phyloP scores from a whole-genome alignment of 106 monocot genomes.

The Cymbidium sinense region DNA sequence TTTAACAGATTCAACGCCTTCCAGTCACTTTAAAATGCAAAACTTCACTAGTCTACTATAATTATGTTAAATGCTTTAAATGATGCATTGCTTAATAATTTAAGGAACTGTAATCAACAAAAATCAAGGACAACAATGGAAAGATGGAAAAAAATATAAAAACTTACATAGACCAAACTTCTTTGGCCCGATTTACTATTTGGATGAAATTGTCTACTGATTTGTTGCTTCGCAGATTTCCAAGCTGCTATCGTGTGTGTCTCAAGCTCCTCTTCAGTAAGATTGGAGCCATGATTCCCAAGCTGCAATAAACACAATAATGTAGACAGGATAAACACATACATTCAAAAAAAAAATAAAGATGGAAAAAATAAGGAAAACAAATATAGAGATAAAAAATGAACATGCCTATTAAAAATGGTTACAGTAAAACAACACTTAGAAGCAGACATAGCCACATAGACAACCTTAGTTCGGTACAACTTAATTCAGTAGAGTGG shows the following conservation, averaged over 20 bases:
- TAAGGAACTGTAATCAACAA: neutral
- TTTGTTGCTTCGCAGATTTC: slow-evolving; percentile 62
- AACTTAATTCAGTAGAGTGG: no score
- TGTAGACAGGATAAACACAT: neutral
- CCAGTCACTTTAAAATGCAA: neutral
- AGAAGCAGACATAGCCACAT: no score
- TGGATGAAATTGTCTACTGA: slow-evolving; percentile 33
- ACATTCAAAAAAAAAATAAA: neutral
- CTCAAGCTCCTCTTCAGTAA: slow-evolving; percentile 85
- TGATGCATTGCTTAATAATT: neutral
- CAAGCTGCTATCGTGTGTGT: slow-evolving; percentile 92
- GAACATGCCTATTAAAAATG: no score
- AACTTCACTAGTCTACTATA: neutral
- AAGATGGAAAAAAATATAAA: neutral
- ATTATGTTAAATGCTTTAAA: neutral
- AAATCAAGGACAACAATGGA: neutral
- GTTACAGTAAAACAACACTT: no score
- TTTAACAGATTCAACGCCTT: neutral
- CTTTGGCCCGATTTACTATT: slow-evolving; percentile 35
- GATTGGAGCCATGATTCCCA: slow-evolving; percentile 69
- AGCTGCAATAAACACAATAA: slow-evolving; percentile 41
- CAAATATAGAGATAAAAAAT: no score
- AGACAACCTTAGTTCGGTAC: no score
- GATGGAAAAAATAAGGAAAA: no score
- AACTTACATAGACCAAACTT: slow-evolving; percentile 45